Evolutionary conservation across 1,284 basidiomycete species (phyloP).

Genomic region (Golubevia pallescens): DNA sequence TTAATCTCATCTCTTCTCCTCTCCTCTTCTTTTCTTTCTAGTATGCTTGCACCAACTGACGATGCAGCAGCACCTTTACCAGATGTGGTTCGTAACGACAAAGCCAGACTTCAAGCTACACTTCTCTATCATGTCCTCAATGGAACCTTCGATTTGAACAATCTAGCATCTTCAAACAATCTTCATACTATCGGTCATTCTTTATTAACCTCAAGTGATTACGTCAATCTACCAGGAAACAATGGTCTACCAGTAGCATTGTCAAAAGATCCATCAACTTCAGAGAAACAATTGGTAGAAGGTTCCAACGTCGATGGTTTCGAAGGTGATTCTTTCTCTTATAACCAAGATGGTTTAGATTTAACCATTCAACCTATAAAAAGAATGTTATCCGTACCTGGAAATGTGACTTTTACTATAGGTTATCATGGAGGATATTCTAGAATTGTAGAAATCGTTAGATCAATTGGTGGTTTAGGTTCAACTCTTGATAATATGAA

Average conservation of each 20-base stretch:
- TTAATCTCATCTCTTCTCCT: not conserved
- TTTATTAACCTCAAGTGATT: slow-evolving; percentile 20
- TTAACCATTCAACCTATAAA: slow-evolving; percentile 36
- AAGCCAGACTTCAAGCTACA: slow-evolving; percentile 29
- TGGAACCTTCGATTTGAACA: slow-evolving; percentile 21
- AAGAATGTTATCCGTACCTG: slow-evolving; percentile 37
- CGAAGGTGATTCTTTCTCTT: not conserved
- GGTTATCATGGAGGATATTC: slow-evolving; percentile 18
- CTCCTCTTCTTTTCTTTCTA: not conserved
- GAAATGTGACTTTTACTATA: slow-evolving; percentile 26
- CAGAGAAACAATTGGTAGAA: slow-evolving; percentile 4
- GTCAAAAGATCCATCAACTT: slow-evolving; percentile 6
- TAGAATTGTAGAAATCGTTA: slow-evolving; percentile 16
- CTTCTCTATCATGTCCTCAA: slow-evolving; percentile 36
- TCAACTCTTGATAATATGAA: slow-evolving; percentile 25
- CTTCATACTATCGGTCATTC: slow-evolving; percentile 39
- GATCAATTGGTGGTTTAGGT: slow-evolving; percentile 17
- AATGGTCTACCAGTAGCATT: slow-evolving; percentile 42
- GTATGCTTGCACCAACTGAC: slow-evolving; percentile 30
- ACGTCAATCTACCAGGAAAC: slow-evolving; percentile 29
- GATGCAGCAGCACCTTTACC: slow-evolving; percentile 27
- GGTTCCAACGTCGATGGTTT: slow-evolving; percentile 29
- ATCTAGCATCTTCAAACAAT: slow-evolving; percentile 21
- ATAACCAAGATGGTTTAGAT: not conserved
- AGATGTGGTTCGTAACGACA: slow-evolving; percentile 27